Percentiles rank a stretch among this genome's conserved stretches.
phyloP scores from a whole-genome alignment of 1,284 basidiomycete species.

The Tilletia setariae region DNA sequence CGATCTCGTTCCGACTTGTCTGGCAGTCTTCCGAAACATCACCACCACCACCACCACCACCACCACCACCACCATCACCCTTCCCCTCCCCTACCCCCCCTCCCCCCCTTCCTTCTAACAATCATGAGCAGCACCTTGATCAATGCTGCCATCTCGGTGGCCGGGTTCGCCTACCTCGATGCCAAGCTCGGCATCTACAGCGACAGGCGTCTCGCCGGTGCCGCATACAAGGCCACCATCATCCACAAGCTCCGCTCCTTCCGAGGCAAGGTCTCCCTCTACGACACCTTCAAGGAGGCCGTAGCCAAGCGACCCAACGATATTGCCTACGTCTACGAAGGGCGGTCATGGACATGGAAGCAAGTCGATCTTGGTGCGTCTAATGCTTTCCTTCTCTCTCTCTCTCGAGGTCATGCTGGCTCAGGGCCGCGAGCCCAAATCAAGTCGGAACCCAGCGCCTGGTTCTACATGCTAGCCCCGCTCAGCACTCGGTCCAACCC shows the following conservation, averaged over 20 bases:
- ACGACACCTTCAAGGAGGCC: slow-evolving; percentile 36
- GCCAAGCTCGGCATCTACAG: slow-evolving; percentile 39
- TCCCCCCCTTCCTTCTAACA: background rate
- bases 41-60: background rate
- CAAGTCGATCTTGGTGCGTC: slow-evolving; percentile 33
- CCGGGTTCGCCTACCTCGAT: slow-evolving; percentile 44
- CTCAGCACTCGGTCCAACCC: no score
- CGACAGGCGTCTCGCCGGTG: slow-evolving; percentile 32
- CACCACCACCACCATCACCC: background rate
- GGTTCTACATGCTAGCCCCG: no score
- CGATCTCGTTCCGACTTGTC: no score
- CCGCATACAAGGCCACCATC: slow-evolving; percentile 25
- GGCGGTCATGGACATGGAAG: slow-evolving; percentile 39
- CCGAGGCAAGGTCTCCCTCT: slow-evolving; percentile 37
- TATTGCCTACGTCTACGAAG: slow-evolving; percentile 43
- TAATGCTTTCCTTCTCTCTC: background rate
- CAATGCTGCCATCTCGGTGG: slow-evolving; percentile 42
- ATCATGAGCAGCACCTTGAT: slow-evolving; percentile 21
- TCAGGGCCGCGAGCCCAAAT: no score
- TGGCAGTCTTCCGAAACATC: no score
- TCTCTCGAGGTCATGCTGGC: background rate
- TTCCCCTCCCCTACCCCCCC: background rate
- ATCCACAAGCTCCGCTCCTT: slow-evolving; percentile 20
- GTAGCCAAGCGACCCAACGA: slow-evolving; percentile 32
- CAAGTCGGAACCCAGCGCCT: no score